Evolutionary conservation across 2,329 filamentous ascomycete species (phyloP), one percentile per base, ranked within the genome.

Genomic region (Hypoxylon sp.): DNA sequence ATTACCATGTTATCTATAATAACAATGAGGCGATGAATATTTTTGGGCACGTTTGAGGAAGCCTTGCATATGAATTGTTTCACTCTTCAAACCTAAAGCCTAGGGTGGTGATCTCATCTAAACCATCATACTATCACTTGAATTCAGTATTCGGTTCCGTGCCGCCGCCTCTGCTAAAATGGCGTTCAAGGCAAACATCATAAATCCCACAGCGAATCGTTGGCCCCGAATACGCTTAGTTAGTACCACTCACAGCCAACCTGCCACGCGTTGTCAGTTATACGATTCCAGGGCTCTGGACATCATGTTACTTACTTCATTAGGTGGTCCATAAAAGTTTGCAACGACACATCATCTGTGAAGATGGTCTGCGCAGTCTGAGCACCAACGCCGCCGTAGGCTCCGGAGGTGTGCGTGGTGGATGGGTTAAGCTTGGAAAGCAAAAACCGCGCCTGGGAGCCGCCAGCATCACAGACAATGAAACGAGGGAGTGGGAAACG

Each of bases 311-410:
- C 91, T 82, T 85, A 94, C 93, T 99, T 99, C 96, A 99, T 99
- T 79, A 99, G 84, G 82, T 98, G 94, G 76, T 99, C 96, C 96
- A 99, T 99, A 79, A 99, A 99, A 1, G 95, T 98, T 81, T 98
- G 95, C 78, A 99, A 84, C 60, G 94, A 98, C 60, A 99, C 96
- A 80, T 99, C 96, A 77, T 99, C 96, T 0, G 96, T 99, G 83
- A 99, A 99, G 75, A 99, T 99, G 4, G 96, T 99, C 81, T 99
- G 96, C 7, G 95, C 94, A 50, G 92, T 94, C 76, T 95, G 93
- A 2, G 88, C 87, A 30, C 92, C 90, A 52, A 95, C 92, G 68
- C 94, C 94, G 61, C 96, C 96, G 77, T 97, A 98, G 11, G 93
- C 92, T 58, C 93, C 93, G 0, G 92, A 94, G 0, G 96, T 98